Evolutionary conservation across 345 rosid species (phyloP).

Genomic region (Chamaenerion angustifolium): DNA sequence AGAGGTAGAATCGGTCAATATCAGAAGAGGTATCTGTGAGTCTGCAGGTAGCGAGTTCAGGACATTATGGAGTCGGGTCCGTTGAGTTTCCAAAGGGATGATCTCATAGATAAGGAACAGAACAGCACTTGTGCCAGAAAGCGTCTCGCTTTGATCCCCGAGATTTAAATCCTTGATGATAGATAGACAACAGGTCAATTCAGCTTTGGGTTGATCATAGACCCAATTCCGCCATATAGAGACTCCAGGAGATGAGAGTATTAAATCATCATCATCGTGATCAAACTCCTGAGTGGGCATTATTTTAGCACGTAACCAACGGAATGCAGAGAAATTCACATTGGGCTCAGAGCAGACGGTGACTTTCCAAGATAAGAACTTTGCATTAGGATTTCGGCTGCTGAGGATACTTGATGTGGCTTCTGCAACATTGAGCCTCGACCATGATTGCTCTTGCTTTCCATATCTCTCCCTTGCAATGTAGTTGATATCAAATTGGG

Average conservation of each 20-base stretch:
- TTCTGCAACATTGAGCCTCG: conserved; percentile 74
- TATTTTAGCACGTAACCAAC: conserved; percentile 71
- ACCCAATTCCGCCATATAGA: conserved; percentile 79
- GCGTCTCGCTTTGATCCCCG: conserved; percentile 20
- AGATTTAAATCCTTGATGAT: conserved; percentile 41
- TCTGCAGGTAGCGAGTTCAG: conserved; percentile 46
- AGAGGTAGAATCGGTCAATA: conserved; percentile 39
- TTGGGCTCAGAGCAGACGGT: conserved; percentile 31
- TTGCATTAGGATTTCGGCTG: conserved; percentile 44
- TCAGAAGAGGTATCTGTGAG: conserved; percentile 66
- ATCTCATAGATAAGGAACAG: conserved; percentile 50
- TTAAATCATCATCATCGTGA: conserved; percentile 16
- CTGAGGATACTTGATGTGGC: conserved; percentile 33
- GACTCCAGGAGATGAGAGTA: conserved; percentile 45
- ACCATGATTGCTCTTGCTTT: conserved; percentile 64
- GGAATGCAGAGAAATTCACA: conserved; percentile 26
- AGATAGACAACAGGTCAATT: conserved; percentile 51
- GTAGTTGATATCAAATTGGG: conserved; percentile 54
- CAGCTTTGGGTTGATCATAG: conserved; percentile 23
- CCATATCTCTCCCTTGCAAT: conserved; percentile 47
- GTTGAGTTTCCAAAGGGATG: conserved; percentile 58
- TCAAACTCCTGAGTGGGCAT: conserved; percentile 35
- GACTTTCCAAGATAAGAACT: conserved; percentile 78
- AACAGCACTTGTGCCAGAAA: conserved; percentile 62
- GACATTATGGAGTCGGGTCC: conserved; percentile 40